Evolutionary conservation across 2,329 filamentous ascomycete genomes (phyloP).

Genomic region (Ophiosphaerella korrae): DNA sequence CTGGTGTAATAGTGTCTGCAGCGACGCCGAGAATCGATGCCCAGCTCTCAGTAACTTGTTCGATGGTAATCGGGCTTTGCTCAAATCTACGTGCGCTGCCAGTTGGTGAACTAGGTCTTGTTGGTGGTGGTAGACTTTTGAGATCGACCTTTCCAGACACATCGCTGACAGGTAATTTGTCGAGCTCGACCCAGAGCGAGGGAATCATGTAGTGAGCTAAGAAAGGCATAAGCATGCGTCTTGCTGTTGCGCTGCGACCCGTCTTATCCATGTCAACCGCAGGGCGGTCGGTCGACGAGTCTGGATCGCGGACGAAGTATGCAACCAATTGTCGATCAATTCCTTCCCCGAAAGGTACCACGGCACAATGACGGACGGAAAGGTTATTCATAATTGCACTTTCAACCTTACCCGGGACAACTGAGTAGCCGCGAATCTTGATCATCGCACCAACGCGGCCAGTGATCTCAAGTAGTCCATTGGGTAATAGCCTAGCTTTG

Average conservation of each 20-base stretch:
- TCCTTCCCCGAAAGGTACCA: conserved; percentile 75
- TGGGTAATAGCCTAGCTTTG: conserved; percentile 68
- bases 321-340: conserved; percentile 76
- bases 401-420: conserved; percentile 78
- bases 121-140: conserved; percentile 70
- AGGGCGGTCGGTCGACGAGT: conserved; percentile 62
- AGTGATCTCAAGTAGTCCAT: conserved; percentile 74
- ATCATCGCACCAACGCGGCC: conserved; percentile 80
- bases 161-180: conserved; percentile 73
- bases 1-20: conserved; percentile 64
- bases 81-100: conserved; percentile 55
- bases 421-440: conserved; percentile 78
- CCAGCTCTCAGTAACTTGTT: conserved; percentile 74
- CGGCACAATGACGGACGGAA: conserved; percentile 72
- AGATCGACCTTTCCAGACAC: conserved; percentile 81
- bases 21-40: conserved; percentile 71
- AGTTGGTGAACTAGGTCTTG: conserved; percentile 55
- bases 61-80: conserved; percentile 68
- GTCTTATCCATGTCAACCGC: conserved; percentile 69
- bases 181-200: conserved; percentile 74
- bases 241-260: conserved; percentile 72
- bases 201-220: conserved; percentile 86
- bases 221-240: conserved; percentile 67
- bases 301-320: conserved; percentile 73
- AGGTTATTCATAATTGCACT: conserved; percentile 72